Evolutionary conservation across 2,329 filamentous ascomycete species (phyloP), one percentile per base, ranked within the genome.

Genomic region (Passalora sequoiae): DNA sequence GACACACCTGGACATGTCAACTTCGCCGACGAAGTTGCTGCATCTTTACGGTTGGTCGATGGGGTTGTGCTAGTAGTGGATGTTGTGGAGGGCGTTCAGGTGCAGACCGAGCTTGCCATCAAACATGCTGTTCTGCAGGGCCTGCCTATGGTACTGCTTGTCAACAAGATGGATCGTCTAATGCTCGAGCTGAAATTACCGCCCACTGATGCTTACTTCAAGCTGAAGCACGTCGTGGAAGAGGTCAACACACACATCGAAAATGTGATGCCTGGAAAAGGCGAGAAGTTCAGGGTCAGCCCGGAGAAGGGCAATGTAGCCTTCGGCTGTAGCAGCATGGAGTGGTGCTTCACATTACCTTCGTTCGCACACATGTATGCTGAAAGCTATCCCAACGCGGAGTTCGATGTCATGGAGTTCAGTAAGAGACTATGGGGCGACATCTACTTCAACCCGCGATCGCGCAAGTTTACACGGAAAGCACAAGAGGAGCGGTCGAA

Each of bases 251-350:
- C 88, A 1, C 73, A 92, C 55, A 97, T 98, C 59, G 87, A 94
- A 62, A 89, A 86, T 62, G 84, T 86, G 3, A 74, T 89, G 20
- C 91, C 92, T 3, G 84, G 87, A 2, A 79, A 80, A 56, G 89
- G 89, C 20, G 86, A 87, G 59, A 80, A 77, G 49, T 81, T 80
- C 66, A 80, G 92, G 52, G 68, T 98, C 50, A 97, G 91, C 55
- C 92, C 92, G 0, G 92, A 98, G 63, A 95, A 89, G 69, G 92
- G 92, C 49, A 98, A 98, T 62, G 92, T 98, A n/a, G 82, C 94
- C 7, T 98, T 98, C 62, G 86, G 91, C 1, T 95, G 88, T 65
- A 87, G 86, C 38, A 84, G 81, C 47, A 91, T 97, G 84, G 85
- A 86, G 43, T 98, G 92, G 92, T 94, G 88, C 65, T 96, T 98